phyloP scores from a whole-genome alignment of 2,329 filamentous ascomycete species.

The Thermomyces lanuginosus region DNA sequence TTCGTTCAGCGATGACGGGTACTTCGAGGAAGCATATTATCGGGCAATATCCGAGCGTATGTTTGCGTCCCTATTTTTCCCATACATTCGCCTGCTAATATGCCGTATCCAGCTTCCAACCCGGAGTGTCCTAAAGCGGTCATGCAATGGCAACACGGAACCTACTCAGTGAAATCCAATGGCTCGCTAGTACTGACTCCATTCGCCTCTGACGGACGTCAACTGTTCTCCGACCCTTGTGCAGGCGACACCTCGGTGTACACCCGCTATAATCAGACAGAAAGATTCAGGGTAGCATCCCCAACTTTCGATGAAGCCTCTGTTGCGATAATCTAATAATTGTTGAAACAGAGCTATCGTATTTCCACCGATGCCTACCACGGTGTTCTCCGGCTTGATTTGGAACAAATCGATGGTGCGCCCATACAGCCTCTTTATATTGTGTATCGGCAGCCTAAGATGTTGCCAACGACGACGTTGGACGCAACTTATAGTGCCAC shows the following conservation, averaged over 20 bases:
- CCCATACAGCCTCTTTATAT: conserved; percentile 54
- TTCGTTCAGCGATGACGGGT: conserved; percentile 52
- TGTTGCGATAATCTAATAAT: too few relatives aligned
- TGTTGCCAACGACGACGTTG: conserved; percentile 52
- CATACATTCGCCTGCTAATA: conserved; percentile 6
- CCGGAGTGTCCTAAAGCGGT: conserved; percentile 48
- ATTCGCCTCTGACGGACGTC: conserved; percentile 49
- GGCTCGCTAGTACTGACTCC: conserved; percentile 45
- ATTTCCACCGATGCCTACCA: conserved; percentile 43
- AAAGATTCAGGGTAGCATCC: conserved; percentile 42
- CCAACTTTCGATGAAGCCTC: too few relatives aligned
- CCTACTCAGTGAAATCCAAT: conserved; percentile 39
- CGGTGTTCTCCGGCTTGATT: conserved; percentile 45
- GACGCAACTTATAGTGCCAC: too few relatives aligned
- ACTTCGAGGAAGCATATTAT: conserved; percentile 55
- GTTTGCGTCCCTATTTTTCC: conserved; percentile 15
- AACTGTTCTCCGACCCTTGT: conserved; percentile 51
- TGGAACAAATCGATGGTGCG: conserved; percentile 47
- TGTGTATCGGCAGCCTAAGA: conserved; percentile 45
- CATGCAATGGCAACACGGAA: conserved; percentile 60
- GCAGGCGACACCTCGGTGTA: conserved; percentile 38
- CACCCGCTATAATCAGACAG: conserved; percentile 50
- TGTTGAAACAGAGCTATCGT: conserved; percentile 22
- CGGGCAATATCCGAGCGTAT: conserved; percentile 52
- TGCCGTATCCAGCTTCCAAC: conserved; percentile 32